Conservation (phyloP, 2,329 filamentous ascomycete genomes). For the Pseudocercospora fijiensis region DNA sequence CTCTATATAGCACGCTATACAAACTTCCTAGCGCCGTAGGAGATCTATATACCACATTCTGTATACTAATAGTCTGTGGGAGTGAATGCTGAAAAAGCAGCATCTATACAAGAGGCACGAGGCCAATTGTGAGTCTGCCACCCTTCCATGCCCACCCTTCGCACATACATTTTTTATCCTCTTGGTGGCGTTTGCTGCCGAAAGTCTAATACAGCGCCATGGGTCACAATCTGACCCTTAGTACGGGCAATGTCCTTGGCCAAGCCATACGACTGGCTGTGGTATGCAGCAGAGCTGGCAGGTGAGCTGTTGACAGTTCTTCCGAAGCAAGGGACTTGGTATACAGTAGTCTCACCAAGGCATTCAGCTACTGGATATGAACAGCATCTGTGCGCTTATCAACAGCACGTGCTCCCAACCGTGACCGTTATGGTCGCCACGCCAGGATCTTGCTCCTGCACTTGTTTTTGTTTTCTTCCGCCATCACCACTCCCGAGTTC, state of each 20-base stretch:
- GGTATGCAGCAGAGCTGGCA: neutral
- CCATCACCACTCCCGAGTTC: neutral
- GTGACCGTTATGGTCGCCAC: neutral
- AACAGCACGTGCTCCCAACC: neutral
- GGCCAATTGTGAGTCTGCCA: too few species aligned
- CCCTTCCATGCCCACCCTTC: too few species aligned
- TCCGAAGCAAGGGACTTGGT: neutral
- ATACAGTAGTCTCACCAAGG: neutral
- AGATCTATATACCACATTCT: too few species aligned
- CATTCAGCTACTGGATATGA: neutral
- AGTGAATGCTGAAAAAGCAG: too few species aligned
- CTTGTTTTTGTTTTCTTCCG: neutral
- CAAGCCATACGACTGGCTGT: neutral
- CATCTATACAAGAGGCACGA: too few species aligned
- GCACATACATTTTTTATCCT: too few species aligned
- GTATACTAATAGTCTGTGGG: too few species aligned
- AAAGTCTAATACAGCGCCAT: neutral
- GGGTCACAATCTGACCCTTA: neutral
- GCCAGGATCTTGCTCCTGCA: neutral
- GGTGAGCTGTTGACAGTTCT: neutral
- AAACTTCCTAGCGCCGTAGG: too few species aligned
- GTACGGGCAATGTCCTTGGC: neutral
- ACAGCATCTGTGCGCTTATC: constrained; percentile 1
- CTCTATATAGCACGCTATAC: too few species aligned
- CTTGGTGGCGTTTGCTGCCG: neutral